phyloP scores from a whole-genome alignment of 306 rosid genomes.

The Arachis hypogaea region DNA sequence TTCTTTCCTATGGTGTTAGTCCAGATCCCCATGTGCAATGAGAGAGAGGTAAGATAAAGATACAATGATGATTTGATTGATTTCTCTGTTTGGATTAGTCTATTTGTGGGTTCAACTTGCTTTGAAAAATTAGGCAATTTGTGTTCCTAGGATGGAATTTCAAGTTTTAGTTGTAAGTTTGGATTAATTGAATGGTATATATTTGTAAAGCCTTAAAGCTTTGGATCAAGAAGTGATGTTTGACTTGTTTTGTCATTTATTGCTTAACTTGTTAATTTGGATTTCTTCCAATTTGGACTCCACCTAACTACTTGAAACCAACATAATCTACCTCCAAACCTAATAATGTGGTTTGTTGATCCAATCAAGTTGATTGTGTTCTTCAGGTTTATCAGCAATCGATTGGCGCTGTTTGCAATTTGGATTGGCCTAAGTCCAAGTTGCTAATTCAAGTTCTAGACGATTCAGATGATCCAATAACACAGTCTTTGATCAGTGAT shows the following conservation, averaged over 20 bases:
- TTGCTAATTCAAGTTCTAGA: conserved; percentile 80
- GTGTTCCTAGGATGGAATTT: background rate
- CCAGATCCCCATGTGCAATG: conserved; percentile 97
- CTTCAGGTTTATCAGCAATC: conserved; percentile 90
- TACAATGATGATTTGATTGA: background rate
- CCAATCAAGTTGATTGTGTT: conserved; percentile 21
- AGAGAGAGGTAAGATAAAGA: conserved; percentile 61
- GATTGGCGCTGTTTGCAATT: conserved; percentile 77
- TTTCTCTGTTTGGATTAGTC: background rate
- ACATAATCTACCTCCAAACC: no score
- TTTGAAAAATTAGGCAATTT: background rate
- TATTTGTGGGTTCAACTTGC: background rate
- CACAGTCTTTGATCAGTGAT: conserved; percentile 64
- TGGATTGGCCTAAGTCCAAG: conserved; percentile 87
- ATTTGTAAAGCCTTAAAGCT: no score
- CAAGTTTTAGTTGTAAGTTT: no score
- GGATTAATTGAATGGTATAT: no score
- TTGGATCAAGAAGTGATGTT: no score
- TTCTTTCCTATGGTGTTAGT: conserved; percentile 85
- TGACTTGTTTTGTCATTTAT: background rate
- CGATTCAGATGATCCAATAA: conserved; percentile 87
- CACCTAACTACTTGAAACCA: no score
- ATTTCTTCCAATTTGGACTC: background rate
- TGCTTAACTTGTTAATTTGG: background rate
- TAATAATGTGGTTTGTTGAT: background rate